Evolutionary conservation across 176 grass and related monocot species (phyloP), one percentile per base, ranked within the genome.

Genomic region (Ananas comosus): DNA sequence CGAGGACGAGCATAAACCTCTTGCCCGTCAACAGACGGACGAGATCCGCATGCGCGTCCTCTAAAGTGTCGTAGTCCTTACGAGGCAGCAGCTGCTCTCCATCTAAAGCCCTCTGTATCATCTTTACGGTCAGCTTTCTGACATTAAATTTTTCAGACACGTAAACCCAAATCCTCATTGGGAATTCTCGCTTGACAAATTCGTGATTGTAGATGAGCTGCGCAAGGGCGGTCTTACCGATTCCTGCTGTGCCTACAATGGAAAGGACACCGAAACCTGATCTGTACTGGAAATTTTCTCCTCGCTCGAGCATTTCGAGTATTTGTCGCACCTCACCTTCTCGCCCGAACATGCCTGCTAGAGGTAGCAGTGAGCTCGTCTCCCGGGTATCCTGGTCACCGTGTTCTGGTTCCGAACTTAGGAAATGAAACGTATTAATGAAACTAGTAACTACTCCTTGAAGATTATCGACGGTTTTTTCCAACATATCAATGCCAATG

Each of bases 151-250:
- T 0, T 42, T 12, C 13, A 19, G 86, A 80, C 0, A 84, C 86
- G 71, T 68, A 81, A 28, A 81, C 52, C 86, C 86, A 88, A 12
- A 74, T 23, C 3, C 11, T 2, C 64, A 52, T 3, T 0, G 75
- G 27, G 68, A 81, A 88, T 67, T 88, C 19, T 3, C 53, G 22
- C n/a, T 10, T 9, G 13, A 88, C 61, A 0, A 0, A 16, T 0
- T 64, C 5, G 5, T 84, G 1, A 19, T 84, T 81, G 50, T 42
- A 81, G 4, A 83, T 65, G 3, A 88, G 3, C 12, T 70, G 65
- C 28, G 86, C 81, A 10, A 88, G 51, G 13, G 86, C 74, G n/a
- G 81, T 84, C 65, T 88, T 88, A 13, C 81, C 86, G 33, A 81
- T 2, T 17, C 73, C 85, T 22, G 69, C 85, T 10, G 77, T 10